Evolutionary conservation across 2,329 filamentous ascomycete species (phyloP).

Genomic region (Tolypocladium endophyticum): DNA sequence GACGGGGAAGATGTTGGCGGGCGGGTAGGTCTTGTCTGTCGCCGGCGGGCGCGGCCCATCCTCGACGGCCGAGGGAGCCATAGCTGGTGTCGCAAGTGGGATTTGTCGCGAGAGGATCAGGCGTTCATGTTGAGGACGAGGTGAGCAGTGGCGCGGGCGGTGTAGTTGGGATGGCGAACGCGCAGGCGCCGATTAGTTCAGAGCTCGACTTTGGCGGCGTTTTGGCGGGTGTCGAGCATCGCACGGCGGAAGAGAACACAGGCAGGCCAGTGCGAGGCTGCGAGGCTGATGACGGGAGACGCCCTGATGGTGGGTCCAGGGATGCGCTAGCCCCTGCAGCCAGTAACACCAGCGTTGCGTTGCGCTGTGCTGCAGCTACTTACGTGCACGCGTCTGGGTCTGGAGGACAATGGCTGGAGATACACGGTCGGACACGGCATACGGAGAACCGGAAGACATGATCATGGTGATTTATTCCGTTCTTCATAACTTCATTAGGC

Average conservation of each 20-base stretch:
- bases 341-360: neutral
- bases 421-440: neutral
- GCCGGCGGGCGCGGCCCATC: slow-evolving; percentile 24
- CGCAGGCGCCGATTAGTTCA: slow-evolving; percentile 14
- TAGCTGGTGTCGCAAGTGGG: slow-evolving; percentile 14
- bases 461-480: neutral
- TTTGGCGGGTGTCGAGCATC: neutral
- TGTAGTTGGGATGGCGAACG: neutral
- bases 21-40: slow-evolving; percentile 34
- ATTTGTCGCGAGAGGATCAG: neutral
- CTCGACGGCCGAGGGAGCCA: slow-evolving; percentile 45
- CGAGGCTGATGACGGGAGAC: slow-evolving; percentile 20
- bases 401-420: neutral
- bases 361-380: too few species aligned
- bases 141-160: neutral
- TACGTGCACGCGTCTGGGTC: neutral
- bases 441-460: neutral
- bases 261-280: slow-evolving; percentile 19
- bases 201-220: neutral
- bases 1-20: slow-evolving; percentile 48
- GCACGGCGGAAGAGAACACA: slow-evolving; percentile 3
- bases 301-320: slow-evolving; percentile 8
- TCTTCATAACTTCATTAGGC: neutral
- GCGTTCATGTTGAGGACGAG: neutral
- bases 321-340: neutral